Percentiles rank a stretch among this genome's conserved stretches.
Conservation (phyloP, 2,329 filamentous ascomycete species). For the Fusarium anthophilum region DNA sequence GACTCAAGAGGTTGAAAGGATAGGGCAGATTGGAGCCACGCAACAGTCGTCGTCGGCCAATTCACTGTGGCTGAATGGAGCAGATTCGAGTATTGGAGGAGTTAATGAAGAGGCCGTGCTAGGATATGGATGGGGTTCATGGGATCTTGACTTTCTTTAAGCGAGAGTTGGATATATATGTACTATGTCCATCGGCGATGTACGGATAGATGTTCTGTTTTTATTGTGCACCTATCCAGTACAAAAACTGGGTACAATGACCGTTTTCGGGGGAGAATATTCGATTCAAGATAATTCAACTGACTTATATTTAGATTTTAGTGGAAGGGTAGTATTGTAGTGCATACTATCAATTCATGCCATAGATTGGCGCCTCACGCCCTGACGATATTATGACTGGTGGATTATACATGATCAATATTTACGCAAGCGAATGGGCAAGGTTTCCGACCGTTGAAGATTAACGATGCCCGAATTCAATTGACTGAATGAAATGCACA, state of each 20-base stretch:
- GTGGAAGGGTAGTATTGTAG: neutral
- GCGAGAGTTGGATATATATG: neutral
- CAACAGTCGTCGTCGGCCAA: constrained; percentile 30
- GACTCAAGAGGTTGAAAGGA: constrained; percentile 17
- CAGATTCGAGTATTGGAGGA: constrained; percentile 15
- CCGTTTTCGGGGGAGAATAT: neutral
- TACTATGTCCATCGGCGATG: neutral
- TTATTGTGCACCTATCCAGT: neutral
- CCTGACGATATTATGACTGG: neutral
- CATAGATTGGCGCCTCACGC: neutral
- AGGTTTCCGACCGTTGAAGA: neutral
- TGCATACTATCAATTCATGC: neutral
- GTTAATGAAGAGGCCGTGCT: constrained; percentile 34
- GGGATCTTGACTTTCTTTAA: constrained; percentile 43
- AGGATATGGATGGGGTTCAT: constrained; percentile 40
- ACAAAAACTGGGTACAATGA: neutral
- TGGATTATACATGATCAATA: neutral
- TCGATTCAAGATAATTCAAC: neutral
- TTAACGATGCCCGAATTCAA: neutral
- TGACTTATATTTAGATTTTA: neutral
- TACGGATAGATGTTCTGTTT: neutral
- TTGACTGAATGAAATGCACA: neutral
- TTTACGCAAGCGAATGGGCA: neutral
- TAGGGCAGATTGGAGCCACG: constrained; percentile 7
- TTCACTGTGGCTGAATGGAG: constrained; percentile 34